Evolutionary conservation across 2,329 filamentous ascomycete genomes (phyloP).

Genomic region (Colletotrichum sp.): DNA sequence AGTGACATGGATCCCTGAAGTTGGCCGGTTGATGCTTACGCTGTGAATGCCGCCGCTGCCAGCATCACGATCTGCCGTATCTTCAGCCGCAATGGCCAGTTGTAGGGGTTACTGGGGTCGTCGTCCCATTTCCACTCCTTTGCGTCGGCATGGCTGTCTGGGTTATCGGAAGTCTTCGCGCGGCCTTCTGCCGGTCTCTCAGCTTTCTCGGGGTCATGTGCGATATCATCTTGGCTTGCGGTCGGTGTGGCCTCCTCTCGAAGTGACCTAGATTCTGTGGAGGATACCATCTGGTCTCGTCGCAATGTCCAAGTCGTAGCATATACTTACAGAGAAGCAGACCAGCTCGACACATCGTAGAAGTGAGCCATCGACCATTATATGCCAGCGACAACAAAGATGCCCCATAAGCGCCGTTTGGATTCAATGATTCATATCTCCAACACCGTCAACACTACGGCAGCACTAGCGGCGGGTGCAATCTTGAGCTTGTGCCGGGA

Average conservation of each 20-base stretch:
- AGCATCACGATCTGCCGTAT: conserved; percentile 39
- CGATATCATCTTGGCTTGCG: neutral
- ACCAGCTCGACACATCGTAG: rapidly evolving
- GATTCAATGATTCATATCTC: neutral
- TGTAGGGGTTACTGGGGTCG: conserved; percentile 53
- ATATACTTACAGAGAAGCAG: neutral
- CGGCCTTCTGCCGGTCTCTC: too few relatives aligned
- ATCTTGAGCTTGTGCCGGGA: neutral
- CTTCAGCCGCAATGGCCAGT: conserved; percentile 52
- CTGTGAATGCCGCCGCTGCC: conserved; percentile 43
- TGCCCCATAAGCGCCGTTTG: neutral
- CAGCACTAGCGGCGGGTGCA: neutral
- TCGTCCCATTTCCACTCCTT: conserved; percentile 34
- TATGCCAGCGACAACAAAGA: neutral
- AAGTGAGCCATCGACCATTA: neutral
- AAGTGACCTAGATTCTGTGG: neutral
- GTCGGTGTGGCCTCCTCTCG: neutral
- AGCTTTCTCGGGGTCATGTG: neutral
- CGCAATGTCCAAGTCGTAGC: neutral
- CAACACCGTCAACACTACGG: neutral
- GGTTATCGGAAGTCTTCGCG: too few relatives aligned
- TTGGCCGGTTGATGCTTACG: too few relatives aligned
- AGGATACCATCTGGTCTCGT: neutral
- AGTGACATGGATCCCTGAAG: neutral
- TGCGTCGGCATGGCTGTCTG: neutral